Conservation (phyloP, 371 early-diverging fungal genomes). For the Dipsacomyces acuminosporus region DNA sequence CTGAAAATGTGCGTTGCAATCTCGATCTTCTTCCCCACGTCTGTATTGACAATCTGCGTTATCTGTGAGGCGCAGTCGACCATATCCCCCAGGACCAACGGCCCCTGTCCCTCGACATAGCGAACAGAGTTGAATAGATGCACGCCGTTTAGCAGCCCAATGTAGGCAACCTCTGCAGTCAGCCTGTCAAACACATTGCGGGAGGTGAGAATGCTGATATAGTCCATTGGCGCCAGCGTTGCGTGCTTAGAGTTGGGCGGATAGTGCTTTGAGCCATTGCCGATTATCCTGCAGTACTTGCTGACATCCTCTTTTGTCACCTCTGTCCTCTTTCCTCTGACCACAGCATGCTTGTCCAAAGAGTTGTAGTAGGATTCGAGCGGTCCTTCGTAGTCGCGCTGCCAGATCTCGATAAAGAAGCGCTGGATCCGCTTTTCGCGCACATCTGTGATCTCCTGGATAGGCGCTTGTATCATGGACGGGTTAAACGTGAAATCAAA, state of each 20-base stretch:
- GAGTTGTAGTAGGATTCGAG: no score
- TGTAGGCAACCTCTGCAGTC: not conserved
- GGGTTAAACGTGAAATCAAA: no score
- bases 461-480: conserved; percentile 70
- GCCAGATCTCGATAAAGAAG: conserved; percentile 53
- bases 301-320: not conserved
- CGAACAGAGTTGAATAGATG: not conserved
- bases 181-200: not conserved
- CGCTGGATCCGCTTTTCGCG: conserved; percentile 89
- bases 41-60: not conserved
- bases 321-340: conserved; percentile 17
- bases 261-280: not conserved
- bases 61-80: not conserved
- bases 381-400: no score
- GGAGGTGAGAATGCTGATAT: not conserved
- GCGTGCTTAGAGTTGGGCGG: not conserved
- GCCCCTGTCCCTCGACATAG: not conserved
- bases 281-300: not conserved
- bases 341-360: no score
- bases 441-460: conserved; percentile 91
- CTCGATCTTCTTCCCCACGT: conserved; percentile 63
- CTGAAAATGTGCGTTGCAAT: conserved; percentile 61
- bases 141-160: not conserved
- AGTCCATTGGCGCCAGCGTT: not conserved
- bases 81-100: not conserved